Evolutionary conservation across 139 green algal genomes (phyloP), one percentile per base, ranked within the genome.

Genomic region (Mesotaenium endlicherianum): DNA sequence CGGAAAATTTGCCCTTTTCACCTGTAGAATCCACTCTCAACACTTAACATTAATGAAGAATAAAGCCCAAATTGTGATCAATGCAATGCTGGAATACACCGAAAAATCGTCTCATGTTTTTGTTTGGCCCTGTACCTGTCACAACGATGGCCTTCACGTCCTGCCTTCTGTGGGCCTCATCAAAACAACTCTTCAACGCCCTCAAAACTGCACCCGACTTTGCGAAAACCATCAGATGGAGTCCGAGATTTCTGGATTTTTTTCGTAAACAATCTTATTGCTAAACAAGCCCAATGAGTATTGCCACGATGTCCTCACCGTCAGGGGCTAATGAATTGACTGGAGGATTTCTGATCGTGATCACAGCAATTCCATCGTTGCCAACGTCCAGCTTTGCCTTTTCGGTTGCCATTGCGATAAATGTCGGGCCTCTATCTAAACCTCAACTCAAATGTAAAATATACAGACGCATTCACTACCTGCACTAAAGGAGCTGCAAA

Each of bases 131-230:
- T 26, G 31, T 81, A 88, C 83, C 83, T 26, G 90, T 97, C 0
- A 99, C 84, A 0, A 99, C 94, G 39, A 99, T 95, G 55, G 94
- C 96, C 49, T 93, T 93, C 0, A 97, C 93, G 41, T 88, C 40
- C 0, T 82, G 58, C 26, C 92, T 75, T 2, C 74, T 53, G 42
- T 99, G 95, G 0, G 93, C 94, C 44, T 91, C 72, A 5, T 91
- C 71, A 26, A 97, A 88, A n/a, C 20, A 58, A 42, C 47, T 30
- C 40, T 89, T 60, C 1, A 98, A 89, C 4, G 86, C 91, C 5
- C 80, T 44, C 0, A 98, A 87, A 30, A 98, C 95, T 97, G 92
- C 41, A 88, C 17, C 6, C 69, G 67, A 55, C n/a, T 70, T 70
- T 8, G 8, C 20, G 20, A 14, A 77, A 17, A 78, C 4, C n/a